These are phyloP conservation scores for Plenodomus biglobosus DNA, from an alignment of 2,329 filamentous ascomycete genomes.

Conservation along the genomic window DNA sequence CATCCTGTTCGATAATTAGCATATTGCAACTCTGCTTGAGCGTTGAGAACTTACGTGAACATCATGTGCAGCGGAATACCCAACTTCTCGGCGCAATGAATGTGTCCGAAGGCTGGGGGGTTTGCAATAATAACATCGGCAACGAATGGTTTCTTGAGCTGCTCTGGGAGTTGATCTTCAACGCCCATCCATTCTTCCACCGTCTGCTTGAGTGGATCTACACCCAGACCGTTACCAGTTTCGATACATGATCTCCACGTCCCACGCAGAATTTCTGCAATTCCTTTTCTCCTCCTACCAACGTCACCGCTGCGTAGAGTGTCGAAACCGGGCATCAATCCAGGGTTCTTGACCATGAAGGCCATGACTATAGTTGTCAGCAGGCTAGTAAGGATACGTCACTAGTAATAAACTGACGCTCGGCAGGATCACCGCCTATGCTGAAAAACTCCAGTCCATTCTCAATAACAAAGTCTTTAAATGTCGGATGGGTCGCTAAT, in stretches of 20 bases:
- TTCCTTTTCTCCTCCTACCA: conserved; percentile 70
- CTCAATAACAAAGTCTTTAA: conserved; percentile 53
- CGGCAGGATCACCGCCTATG: conserved; percentile 53
- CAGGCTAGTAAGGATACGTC: not conserved
- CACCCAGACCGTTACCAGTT: conserved; percentile 65
- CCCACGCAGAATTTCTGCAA: conserved; percentile 77
- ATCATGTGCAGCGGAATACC: conserved; percentile 79
- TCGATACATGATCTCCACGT: conserved; percentile 88
- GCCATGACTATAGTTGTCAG: conserved; percentile 52
- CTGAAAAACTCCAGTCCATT: conserved; percentile 56
- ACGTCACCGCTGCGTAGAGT: conserved; percentile 76
- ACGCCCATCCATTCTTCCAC: conserved; percentile 54
- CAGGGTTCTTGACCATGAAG: conserved; percentile 89
- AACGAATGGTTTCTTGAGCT: conserved; percentile 65
- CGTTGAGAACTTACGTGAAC: conserved; percentile 68
- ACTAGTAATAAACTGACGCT: conserved; percentile 16
- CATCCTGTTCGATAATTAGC: conserved; percentile 58
- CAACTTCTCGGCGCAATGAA: conserved; percentile 74
- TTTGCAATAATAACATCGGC: conserved; percentile 82
- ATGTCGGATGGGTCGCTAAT: conserved; percentile 52
- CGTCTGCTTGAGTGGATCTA: conserved; percentile 55
- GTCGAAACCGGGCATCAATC: conserved; percentile 80
- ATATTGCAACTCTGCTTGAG: not conserved
- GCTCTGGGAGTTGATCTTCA: conserved; percentile 42
- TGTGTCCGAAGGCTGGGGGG: conserved; percentile 73